Percentiles rank a stretch among this genome's conserved stretches.
Conservation (phyloP, 2,329 filamentous ascomycete species). For the Talaromyces sp. region DNA sequence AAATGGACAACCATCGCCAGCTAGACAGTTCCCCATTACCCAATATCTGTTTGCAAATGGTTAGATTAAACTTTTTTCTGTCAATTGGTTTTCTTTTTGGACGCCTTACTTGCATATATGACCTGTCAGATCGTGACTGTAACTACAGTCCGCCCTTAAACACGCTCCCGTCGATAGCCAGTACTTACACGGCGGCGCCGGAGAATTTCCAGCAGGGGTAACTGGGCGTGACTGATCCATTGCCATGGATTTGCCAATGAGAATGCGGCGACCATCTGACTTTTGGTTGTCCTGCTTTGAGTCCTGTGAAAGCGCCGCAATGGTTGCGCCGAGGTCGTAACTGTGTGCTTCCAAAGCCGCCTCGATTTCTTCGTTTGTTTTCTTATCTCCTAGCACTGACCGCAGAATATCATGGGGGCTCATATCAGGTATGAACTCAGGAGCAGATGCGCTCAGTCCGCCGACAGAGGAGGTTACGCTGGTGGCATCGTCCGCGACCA, state of each 20-base stretch:
- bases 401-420: conserved; percentile 96
- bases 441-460: conserved; percentile 65
- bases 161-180: conserved; percentile 95
- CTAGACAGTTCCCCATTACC: conserved; percentile 91
- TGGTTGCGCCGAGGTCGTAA: conserved; percentile 85
- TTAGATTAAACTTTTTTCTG: neutral
- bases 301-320: conserved; percentile 79
- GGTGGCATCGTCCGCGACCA: conserved; percentile 80
- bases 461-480: conserved; percentile 75
- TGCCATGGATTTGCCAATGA: conserved; percentile 87
- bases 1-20: conserved; percentile 90
- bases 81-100: neutral
- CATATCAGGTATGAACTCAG: conserved; percentile 86
- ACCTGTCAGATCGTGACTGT: conserved; percentile 91
- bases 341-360: conserved; percentile 80
- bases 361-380: conserved; percentile 91
- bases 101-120: conserved; percentile 94
- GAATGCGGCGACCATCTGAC: conserved; percentile 57
- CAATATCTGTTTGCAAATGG: conserved; percentile 56
- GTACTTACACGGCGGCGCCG: conserved; percentile 91
- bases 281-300: conserved; percentile 46
- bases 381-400: conserved; percentile 83
- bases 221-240: conserved; percentile 65
- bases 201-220: conserved; percentile 66
- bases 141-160: conserved; percentile 89